These are phyloP conservation scores for Mycena galericulata DNA, from an alignment of 768 basidiomycete genomes.

Conservation along the genomic window DNA sequence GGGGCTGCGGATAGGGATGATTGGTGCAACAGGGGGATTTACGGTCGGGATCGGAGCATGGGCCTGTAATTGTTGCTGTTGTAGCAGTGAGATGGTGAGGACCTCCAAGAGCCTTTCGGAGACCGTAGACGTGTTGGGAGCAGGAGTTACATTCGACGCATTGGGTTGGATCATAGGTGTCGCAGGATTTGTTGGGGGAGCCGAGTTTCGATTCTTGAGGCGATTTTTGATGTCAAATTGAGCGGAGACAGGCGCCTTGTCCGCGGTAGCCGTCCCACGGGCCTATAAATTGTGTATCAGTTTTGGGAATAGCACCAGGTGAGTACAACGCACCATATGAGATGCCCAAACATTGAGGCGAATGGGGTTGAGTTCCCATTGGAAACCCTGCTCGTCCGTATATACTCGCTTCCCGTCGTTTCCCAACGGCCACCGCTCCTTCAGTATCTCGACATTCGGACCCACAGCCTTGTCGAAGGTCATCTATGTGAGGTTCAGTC, in stretches of 20 bases:
- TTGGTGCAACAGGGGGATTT: too few species aligned
- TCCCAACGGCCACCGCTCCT: neutral
- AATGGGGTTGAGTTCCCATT: neutral
- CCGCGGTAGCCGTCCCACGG: too few species aligned
- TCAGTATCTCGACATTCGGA: neutral
- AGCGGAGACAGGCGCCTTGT: too few species aligned
- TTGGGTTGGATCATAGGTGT: too few species aligned
- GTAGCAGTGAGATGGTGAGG: neutral
- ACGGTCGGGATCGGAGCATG: too few species aligned
- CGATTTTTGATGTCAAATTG: too few species aligned
- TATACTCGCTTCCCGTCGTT: neutral
- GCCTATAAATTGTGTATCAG: neutral
- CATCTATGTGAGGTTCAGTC: neutral
- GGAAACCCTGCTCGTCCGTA: neutral
- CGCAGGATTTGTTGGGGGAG: too few species aligned
- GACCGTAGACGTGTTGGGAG: neutral
- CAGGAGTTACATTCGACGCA: too few species aligned
- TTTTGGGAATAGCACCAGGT: neutral
- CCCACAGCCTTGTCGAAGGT: neutral
- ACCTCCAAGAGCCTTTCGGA: neutral
- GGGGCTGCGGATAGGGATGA: too few species aligned
- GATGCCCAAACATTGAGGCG: conserved; percentile 3
- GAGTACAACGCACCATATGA: neutral
- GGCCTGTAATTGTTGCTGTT: neutral
- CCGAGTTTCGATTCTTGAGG: too few species aligned